Percentiles rank a stretch among this genome's conserved stretches.
phyloP scores from a whole-genome alignment of 2,329 filamentous ascomycete genomes.

The Fusarium sp. region DNA sequence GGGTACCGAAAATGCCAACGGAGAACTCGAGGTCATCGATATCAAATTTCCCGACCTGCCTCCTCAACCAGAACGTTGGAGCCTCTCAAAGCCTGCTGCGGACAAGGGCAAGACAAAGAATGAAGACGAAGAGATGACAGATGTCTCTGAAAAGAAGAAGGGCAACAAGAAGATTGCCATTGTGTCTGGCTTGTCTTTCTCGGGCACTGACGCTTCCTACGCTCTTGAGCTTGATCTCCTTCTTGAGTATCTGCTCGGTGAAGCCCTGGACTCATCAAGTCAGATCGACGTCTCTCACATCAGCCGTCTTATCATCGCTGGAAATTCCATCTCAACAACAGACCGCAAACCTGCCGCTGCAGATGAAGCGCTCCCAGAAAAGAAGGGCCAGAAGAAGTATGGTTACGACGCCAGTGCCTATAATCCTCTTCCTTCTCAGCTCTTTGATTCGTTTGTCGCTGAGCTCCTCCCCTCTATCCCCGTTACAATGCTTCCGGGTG shows the following conservation, averaged over 20 bases:
- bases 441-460: constrained; percentile 85
- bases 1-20: constrained; percentile 91
- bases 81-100: constrained; percentile 65
- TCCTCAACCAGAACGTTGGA: constrained; percentile 84
- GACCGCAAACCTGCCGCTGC: constrained; percentile 50
- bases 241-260: constrained; percentile 88
- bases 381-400: constrained; percentile 78
- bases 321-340: constrained; percentile 85
- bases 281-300: constrained; percentile 75
- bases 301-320: constrained; percentile 88
- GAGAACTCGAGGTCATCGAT: constrained; percentile 93
- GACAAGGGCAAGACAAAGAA: constrained; percentile 55
- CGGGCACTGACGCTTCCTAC: constrained; percentile 77
- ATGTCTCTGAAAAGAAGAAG: constrained; percentile 49
- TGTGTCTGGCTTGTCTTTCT: constrained; percentile 88
- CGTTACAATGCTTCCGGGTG: constrained; percentile 88
- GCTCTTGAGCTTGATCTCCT: constrained; percentile 81
- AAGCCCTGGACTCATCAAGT: constrained; percentile 71
- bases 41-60: constrained; percentile 89
- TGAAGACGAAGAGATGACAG: constrained; percentile 70
- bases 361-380: constrained; percentile 58
- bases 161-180: constrained; percentile 79
- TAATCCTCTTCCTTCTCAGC: constrained; percentile 85
- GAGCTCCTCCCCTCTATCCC: constrained; percentile 87
- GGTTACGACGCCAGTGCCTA: constrained; percentile 92